Evolutionary conservation across 345 rosid species (phyloP), one percentile per base, ranked within the genome.

Genomic region (Gossypium longicalyx): DNA sequence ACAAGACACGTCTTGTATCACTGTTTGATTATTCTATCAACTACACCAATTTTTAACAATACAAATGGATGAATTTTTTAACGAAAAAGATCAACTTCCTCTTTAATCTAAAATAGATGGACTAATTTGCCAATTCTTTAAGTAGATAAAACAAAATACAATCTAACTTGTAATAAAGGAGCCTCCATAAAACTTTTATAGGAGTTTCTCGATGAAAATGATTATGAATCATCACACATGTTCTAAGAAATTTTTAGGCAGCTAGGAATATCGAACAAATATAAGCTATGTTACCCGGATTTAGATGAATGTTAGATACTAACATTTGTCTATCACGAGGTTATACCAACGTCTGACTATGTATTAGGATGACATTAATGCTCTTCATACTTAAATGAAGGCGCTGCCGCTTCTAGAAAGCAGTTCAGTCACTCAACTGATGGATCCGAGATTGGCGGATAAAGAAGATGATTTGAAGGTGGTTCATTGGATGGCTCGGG

Each of bases 391-490:
- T 58, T 52, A 19, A 74, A 64, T 20, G 51, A 67, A 87, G 88
- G 88, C 84, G n/a, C 52, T 87, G 51, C 85, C 83, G 2, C 74
- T 71, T 20, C 66, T 87, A 2, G 70, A 83, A 69, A 58, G 70
- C 0, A 79, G 79, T 43, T 69, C 65, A 2, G 47, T 81, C 53
- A 71, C 64, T 5, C 69, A 78, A 38, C 63, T 68, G 49, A 70
- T 59, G 64, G 90, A 87, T 75, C 81, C 80, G 2, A 80, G 90
- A 60, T 12, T 87, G 70, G 49, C 16, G 13, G 82, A 75, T n/a
- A 58, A 29, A 9, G 75, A 2, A 12, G 13, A 12, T 48, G 84
- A 87, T 52, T 59, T 8, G 9, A 45, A 76, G 76, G 67, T 56
- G 17, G 77, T 83, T 61, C 27, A 74, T 41, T 70, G 34, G 25